Evolutionary conservation across 345 rosid species (phyloP), one percentile per base, ranked within the genome.

Genomic region (Citrus australasica): DNA sequence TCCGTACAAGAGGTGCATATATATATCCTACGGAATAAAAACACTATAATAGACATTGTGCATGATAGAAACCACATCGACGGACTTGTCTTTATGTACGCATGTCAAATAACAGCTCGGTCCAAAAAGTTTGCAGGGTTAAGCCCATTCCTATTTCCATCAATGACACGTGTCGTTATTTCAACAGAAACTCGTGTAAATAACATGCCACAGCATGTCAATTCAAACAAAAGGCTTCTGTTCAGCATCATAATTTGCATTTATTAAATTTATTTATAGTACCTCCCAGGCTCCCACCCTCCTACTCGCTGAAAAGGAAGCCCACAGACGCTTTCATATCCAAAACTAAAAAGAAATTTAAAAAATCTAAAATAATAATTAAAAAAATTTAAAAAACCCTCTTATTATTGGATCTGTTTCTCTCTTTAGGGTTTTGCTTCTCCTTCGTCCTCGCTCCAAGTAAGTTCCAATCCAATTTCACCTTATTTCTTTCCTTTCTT

Each of bases 361-460:
- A 13, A 5, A 21, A 32, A 48, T 21, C 22, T 25, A 19, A 17
- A 25, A 75, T 59, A 21, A 59, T 38, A 74, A 28, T 42, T 28
- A 61, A 66, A 13, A 25, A 19, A 28, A 64, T 2, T 33, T 33
- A 63, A 46, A 32, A 75, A 76, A 53, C 71, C 78, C 72, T 66
- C 71, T 33, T 32, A 3, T 46, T 21, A 30, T 51, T 53, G 71
- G 78, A 65, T 66, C 64, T 65, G 17, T 66, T 2, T 1, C 25
- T 22, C 40, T n/a, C 51, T 30, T 42, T 74, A 76, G 78, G 78
- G 78, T 76, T 76, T 76, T 76, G 72, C 64, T n/a, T 33, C 71
- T 22, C 30, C 71, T 76, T 13, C 64, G 64, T n/a, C 32, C 70
- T 65, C 48, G 33, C 14, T 30, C n/a, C 64, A n/a, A 9, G 78